Evolutionary conservation across 2,329 filamentous ascomycete genomes (phyloP).

Genomic region (Diaporthe citri): DNA sequence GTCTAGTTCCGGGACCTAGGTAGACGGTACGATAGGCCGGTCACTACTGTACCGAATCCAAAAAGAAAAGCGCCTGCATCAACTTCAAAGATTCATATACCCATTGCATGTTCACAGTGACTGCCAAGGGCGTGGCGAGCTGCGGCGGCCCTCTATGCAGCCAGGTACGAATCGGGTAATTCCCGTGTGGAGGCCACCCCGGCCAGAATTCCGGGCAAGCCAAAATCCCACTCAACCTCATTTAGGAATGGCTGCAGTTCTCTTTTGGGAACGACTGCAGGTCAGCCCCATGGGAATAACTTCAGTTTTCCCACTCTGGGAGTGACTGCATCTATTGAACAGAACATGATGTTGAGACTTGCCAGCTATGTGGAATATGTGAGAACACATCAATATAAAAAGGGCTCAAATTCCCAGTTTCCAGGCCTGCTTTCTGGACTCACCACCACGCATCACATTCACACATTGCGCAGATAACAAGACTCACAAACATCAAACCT

Average conservation of each 20-base stretch:
- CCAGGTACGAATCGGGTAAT: slow-evolving; percentile 1
- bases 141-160: not conserved
- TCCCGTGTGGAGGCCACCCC: not conserved
- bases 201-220: not conserved
- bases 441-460: not conserved
- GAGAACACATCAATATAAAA: not conserved
- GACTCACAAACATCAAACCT: not conserved
- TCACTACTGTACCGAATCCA: not conserved
- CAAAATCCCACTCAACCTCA: not conserved
- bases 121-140: not conserved
- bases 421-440: not conserved
- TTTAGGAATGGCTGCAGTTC: not conserved
- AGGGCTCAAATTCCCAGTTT: not conserved
- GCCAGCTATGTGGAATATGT: not conserved
- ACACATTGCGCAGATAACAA: not conserved
- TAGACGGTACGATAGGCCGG: not conserved
- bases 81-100: not conserved
- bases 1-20: not conserved
- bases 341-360: not conserved
- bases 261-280: not conserved
- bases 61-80: not conserved
- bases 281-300: not conserved
- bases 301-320: not conserved
- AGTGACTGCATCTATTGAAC: not conserved
- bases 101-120: not conserved